phyloP scores from a whole-genome alignment of 2,329 filamentous ascomycete genomes.

The Fusarium kyushuense region DNA sequence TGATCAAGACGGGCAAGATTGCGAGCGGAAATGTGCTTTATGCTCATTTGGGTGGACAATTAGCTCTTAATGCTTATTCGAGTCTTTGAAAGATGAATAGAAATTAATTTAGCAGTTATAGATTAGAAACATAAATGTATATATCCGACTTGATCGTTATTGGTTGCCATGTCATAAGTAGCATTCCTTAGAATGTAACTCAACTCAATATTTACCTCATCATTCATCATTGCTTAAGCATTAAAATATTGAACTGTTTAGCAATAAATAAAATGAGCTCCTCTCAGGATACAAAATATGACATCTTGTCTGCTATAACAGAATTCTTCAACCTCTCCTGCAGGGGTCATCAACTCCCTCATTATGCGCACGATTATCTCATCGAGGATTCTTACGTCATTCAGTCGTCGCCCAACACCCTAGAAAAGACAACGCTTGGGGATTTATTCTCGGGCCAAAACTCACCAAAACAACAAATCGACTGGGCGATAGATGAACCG shows the following conservation, averaged over 20 bases:
- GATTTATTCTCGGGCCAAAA: not conserved
- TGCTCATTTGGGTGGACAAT: constrained; percentile 77
- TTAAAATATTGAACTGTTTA: not conserved
- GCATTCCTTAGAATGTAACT: not conserved
- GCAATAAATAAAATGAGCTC: not conserved
- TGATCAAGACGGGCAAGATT: constrained; percentile 73
- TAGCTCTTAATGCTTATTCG: constrained; percentile 77
- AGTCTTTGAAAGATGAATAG: not conserved
- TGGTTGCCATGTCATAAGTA: not conserved
- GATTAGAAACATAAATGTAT: not conserved
- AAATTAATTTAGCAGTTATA: not conserved
- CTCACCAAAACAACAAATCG: not conserved
- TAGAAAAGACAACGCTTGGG: constrained; percentile 20
- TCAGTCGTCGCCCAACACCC: not conserved
- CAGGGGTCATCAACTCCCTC: not conserved
- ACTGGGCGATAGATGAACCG: constrained; percentile 19
- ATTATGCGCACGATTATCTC: constrained; percentile 1
- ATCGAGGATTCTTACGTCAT: constrained; percentile 28
- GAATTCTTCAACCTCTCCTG: constrained; percentile 11
- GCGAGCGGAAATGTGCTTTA: constrained; percentile 75
- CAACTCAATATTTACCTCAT: not conserved
- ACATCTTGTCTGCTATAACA: constrained; percentile 3
- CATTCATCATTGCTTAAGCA: not conserved
- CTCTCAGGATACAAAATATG: not conserved
- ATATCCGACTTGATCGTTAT: not conserved